These are phyloP conservation scores for Kwoniella newhampshirensis DNA, from an alignment of 768 basidiomycete species.

Conservation along the genomic window DNA sequence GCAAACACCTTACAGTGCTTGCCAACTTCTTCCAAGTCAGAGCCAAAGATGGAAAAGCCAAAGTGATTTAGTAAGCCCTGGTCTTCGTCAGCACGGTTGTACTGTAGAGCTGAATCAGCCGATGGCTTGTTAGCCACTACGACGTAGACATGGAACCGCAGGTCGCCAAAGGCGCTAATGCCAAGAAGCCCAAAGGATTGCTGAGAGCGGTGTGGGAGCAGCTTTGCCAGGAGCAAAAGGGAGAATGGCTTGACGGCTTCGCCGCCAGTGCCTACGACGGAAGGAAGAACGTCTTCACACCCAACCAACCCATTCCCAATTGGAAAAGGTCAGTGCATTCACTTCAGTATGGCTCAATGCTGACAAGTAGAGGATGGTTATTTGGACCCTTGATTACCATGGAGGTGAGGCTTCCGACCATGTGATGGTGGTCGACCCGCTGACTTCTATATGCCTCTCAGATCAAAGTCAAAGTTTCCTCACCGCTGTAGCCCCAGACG, in stretches of 20 bases:
- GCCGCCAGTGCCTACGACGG: slow-evolving; percentile 37
- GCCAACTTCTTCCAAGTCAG: slow-evolving; percentile 42
- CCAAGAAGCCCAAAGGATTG: slow-evolving; percentile 43
- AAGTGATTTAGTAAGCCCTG: slow-evolving; percentile 34
- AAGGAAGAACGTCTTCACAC: slow-evolving; percentile 50
- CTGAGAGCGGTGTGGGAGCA: slow-evolving; percentile 46
- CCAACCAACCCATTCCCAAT: slow-evolving; percentile 35
- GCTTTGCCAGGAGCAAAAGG: slow-evolving; percentile 33
- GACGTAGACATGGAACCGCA: slow-evolving; percentile 50
- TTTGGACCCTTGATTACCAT: no score
- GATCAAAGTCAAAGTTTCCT: slow-evolving; percentile 26
- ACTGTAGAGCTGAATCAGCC: background rate
- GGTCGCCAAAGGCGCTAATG: slow-evolving; percentile 32
- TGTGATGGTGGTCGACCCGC: no score
- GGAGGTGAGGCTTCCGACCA: no score
- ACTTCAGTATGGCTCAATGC: no score
- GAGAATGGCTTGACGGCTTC: slow-evolving; percentile 24
- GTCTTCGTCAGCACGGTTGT: background rate
- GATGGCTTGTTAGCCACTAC: slow-evolving; percentile 38
- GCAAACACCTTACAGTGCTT: slow-evolving; percentile 22
- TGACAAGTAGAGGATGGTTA: no score
- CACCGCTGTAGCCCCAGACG: slow-evolving; percentile 34
- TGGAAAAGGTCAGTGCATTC: slow-evolving; percentile 7
- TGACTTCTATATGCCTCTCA: no score
- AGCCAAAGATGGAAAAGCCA: slow-evolving; percentile 21